phyloP scores from a whole-genome alignment of 768 basidiomycete genomes.

The Termitomyces bulborhizus region DNA sequence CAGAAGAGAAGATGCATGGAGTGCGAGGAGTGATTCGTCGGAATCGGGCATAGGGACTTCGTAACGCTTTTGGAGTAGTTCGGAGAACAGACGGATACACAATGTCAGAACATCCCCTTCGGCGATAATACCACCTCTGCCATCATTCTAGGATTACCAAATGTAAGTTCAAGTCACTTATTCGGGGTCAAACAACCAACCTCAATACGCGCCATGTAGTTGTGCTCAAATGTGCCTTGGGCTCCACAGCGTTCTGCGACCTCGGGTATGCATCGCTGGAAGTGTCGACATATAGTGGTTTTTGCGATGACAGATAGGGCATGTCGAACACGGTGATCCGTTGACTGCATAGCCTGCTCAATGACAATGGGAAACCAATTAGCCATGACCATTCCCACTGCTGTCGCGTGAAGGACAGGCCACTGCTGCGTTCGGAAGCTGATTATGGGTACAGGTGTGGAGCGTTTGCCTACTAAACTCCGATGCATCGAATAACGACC shows the following conservation, averaged over 20 bases:
- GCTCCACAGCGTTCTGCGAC: slow-evolving; percentile 63
- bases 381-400: slow-evolving; percentile 45
- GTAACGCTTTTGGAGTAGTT: slow-evolving; percentile 52
- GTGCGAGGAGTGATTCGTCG: slow-evolving; percentile 45
- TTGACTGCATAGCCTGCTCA: slow-evolving; percentile 28
- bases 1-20: slow-evolving; percentile 39
- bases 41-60: slow-evolving; percentile 43
- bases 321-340: slow-evolving; percentile 45
- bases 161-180: slow-evolving; percentile 7
- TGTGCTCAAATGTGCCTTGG: slow-evolving; percentile 60
- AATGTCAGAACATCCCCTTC: slow-evolving; percentile 49
- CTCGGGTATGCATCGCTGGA: slow-evolving; percentile 42
- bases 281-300: slow-evolving; percentile 47
- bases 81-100: slow-evolving; percentile 52
- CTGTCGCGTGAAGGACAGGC: slow-evolving; percentile 48
- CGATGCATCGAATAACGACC: slow-evolving; percentile 56
- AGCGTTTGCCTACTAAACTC: slow-evolving; percentile 37
- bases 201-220: slow-evolving; percentile 51
- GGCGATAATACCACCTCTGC: slow-evolving; percentile 54
- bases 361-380: slow-evolving; percentile 38
- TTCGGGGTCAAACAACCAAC: slow-evolving; percentile 22
- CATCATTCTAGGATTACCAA: slow-evolving; percentile 30
- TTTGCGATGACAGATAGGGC: slow-evolving; percentile 53
- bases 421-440: slow-evolving; percentile 61
- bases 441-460: slow-evolving; percentile 44